Base-by-base conservation (phyloP, 495 filamentous ascomycete species). In the Aspergillus funiculosus region DNA sequence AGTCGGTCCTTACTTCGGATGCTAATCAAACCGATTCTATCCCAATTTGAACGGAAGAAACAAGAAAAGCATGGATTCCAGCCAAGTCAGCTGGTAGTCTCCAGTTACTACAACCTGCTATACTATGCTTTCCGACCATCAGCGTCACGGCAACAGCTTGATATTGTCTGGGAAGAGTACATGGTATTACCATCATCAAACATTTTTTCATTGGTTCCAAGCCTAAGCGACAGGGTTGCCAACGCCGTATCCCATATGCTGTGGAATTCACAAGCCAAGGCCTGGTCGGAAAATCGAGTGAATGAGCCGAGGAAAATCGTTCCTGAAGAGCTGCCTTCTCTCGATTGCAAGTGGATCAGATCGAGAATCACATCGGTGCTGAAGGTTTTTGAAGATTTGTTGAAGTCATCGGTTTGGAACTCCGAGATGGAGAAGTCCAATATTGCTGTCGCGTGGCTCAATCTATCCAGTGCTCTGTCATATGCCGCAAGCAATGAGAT, bases 311-410 rank as follows among this genome's bases (percentile, higher is more conserved):
- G 71, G 2, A 63, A 61, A 34, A 68, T 89, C 26, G 74, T 75
- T 27, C 66, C 80, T 0, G 81, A 82, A 21, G 88, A 95, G 50
- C 68, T 98, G 11, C 87, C 88, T 11, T 61, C 79, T 2, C 62
- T 95, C 9, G 87, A 96, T 59, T 72, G 85, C 6, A 86, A 82
- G 69, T 98, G 92, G 92, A 67, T 94, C n/a, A 80, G 91, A 47
- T 80, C 76, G 40, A 84, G 83, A 51, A 67, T 82, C 5, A 51
- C 59, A 0, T 67, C 61, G 18, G 72, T 96, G 2, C 67, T 94
- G 35, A 63, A 61, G 5, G 68, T 84, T 2, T 71, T 94, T 15
- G 80, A 84, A 39, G 73, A 72, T 2, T 68, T 89, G 5, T 61
- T 94, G 4, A 68, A 72, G 24, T 64, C 66, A 21, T 74, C 77